Base-by-base conservation (phyloP, 108 stramenopile species). In the Aurantiochytrium sp. region DNA sequence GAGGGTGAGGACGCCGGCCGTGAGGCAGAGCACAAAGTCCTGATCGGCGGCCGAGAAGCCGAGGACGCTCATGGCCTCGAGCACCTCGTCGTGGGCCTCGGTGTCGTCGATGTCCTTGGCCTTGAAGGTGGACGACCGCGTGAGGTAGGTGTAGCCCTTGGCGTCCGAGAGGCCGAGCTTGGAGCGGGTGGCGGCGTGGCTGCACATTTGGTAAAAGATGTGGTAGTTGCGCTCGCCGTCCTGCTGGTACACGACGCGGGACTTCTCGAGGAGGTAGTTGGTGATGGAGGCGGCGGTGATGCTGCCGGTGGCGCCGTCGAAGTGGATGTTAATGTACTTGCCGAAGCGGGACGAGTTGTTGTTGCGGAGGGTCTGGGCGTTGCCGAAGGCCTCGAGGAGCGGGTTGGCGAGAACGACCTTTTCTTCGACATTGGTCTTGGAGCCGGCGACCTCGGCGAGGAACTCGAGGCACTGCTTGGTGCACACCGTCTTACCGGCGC, bases 1-100 rank as follows among this genome's bases (percentile, higher is more conserved):
- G 30, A 93, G 91, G 86, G 90, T 91, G 55, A 93, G 55, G 41
- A 93, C 55, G 22, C 90, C 93, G 24, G 93, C 90, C 54, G 91
- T 39, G 37, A 92, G 54, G 52, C 41, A n/a, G 4, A 52, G 53
- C 86, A 89, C 39, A 91, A 73, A 45, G 32, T 55, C 39, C 17
- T 52, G 31, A 5, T 31, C 41, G 6, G 52, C 73, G 4, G 8
- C 39, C 37, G 37, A 81, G 30, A 90, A 39, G 12, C 54, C 55
- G 42, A 91, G 86, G 22, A 31, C 41, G 24, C 19, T 39, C 59
- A 91, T 88, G 52, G 91, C 89, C 36, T 54, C n/a, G 55, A 69
- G 5, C 55, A 89, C 52, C 45, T 68, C 65, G 55, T 55, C 85
- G 85, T 88, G 88, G 37, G 89, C 91, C 37, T 68, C 22, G 30